Evolutionary conservation across 2,329 filamentous ascomycete genomes (phyloP).

Genomic region (Gaeumannomyces tritici): DNA sequence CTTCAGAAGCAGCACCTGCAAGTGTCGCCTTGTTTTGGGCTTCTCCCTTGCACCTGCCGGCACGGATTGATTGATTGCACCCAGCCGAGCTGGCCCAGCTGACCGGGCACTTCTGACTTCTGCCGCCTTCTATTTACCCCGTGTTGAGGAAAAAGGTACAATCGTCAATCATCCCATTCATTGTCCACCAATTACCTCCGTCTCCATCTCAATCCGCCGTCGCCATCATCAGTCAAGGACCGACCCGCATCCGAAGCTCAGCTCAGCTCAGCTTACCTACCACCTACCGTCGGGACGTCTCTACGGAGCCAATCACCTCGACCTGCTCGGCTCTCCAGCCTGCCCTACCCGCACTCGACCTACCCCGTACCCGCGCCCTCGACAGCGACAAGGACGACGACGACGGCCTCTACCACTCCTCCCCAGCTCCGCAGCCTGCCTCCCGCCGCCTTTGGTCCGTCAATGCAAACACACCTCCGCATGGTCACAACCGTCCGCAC

Average conservation of each 20-base stretch:
- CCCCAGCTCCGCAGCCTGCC: neutral
- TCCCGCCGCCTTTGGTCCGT: neutral
- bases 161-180: neutral
- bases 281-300: neutral
- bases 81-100: neutral
- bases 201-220: neutral
- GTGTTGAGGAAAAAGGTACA: no score
- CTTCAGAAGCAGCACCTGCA: neutral
- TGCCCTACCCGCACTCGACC: neutral
- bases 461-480: slow-evolving; percentile 4
- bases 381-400: neutral
- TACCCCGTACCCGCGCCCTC: neutral
- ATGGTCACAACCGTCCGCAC: slow-evolving; percentile 1
- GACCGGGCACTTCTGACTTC: neutral
- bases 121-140: neutral
- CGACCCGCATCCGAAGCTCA: neutral
- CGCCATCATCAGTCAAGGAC: neutral
- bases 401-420: neutral
- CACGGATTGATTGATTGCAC: neutral
- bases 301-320: neutral
- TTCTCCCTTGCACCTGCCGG: neutral
- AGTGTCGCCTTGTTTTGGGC: neutral
- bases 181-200: neutral
- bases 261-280: neutral
- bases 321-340: neutral